Percentiles rank a stretch among this genome's conserved stretches.
phyloP scores from a whole-genome alignment of 1,139 yeast species.

The Taiozyma sp. region DNA sequence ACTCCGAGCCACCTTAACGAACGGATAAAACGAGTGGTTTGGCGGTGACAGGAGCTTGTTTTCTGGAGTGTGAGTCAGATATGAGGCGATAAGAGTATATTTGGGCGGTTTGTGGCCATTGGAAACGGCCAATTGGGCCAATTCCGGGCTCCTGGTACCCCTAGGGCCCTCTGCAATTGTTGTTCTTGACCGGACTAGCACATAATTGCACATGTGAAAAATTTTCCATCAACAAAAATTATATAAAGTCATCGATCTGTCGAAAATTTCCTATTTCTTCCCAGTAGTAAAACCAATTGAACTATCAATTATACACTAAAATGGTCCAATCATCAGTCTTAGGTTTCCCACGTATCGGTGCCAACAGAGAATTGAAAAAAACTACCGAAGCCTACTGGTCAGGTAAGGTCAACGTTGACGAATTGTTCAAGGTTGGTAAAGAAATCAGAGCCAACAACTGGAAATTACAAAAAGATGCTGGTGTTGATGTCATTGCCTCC shows the following conservation, averaged over 20 bases:
- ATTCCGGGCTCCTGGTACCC: background rate
- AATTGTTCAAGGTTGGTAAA: conserved; percentile 87
- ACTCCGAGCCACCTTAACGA: background rate
- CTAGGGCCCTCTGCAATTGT: background rate
- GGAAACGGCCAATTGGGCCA: background rate
- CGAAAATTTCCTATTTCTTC: background rate
- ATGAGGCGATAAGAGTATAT: background rate
- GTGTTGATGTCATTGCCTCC: conserved; percentile 95
- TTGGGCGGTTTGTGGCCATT: background rate
- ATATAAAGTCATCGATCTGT: background rate
- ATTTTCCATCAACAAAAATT: background rate
- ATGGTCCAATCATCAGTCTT: conserved; percentile 96
- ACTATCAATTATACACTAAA: conserved; percentile 6
- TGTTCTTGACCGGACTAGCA: background rate
- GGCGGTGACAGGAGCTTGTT: background rate
- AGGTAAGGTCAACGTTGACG: conserved; percentile 86
- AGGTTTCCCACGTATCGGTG: conserved; percentile 99
- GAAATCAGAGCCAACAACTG: conserved; percentile 94
- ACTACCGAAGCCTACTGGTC: conserved; percentile 98
- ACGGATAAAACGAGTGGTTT: background rate
- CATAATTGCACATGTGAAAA: background rate
- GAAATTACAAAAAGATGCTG: conserved; percentile 96
- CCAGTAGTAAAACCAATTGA: background rate
- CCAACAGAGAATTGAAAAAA: conserved; percentile 98
- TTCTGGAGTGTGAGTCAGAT: background rate